Evolutionary conservation across 2,329 filamentous ascomycete species (phyloP), one percentile per base, ranked within the genome.

Genomic region (Penicillium hesseltinei): DNA sequence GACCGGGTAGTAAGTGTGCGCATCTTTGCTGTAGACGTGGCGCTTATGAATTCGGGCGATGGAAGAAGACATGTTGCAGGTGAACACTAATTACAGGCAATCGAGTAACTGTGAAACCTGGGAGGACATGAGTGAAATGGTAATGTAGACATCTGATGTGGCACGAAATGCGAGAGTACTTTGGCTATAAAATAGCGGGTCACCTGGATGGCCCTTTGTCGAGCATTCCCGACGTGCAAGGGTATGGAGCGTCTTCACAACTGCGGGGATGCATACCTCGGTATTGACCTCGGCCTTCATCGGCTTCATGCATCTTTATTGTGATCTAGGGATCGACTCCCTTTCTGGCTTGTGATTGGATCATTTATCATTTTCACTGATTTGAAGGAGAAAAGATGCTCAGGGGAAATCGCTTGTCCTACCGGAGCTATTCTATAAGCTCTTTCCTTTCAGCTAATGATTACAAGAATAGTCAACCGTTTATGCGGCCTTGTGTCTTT

Each of bases 1-100:
- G 51, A 85, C 76, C 1, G 81, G 81, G 47, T 76, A 77, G 63
- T 78, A 80, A 8, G 73, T 77, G 56, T 78, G 77, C 45, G 70
- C 73, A 56, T 73, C 62, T 44, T 72, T 71, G 39, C 71, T 69
- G 57, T 76, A 75, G 17, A 67, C 66, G 63, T 73, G 70, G 21
- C 77, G 70, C 58, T 72, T 75, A 51, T 73, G 73, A 40, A 79
- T 79, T 2, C 60, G 70, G 57, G 63, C 66, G 62, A 70, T 64
- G 53, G 63, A 71, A 44, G 64, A 64, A 25, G 66, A 54, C 69
- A 71, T 72, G 40, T 47, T 61, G 47, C 17, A 46, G 11, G 25
- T 33, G 25, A 15, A 11, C 29, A 45, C 21, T n/a, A n/a, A 19
- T 36, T 9, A 13, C 17, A 27, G 21, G 27, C 29, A 45, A 44